A percentile compares a stretch with the other conserved stretches of the same genome.
Evolutionary conservation across 1,284 basidiomycete species (phyloP).

Genomic region (Ustanciosporium gigantosporum): DNA sequence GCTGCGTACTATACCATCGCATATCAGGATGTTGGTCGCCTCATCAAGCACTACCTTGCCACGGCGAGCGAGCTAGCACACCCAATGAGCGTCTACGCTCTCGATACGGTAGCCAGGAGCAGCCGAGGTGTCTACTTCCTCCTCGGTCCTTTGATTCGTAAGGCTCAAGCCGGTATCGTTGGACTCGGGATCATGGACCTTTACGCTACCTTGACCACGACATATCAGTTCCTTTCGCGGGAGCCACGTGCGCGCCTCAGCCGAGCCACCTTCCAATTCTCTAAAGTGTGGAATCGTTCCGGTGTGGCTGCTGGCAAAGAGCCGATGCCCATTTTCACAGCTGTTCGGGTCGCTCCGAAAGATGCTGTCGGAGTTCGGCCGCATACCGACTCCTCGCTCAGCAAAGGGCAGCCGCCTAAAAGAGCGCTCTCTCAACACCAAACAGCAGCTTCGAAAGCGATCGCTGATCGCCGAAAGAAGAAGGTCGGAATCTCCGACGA

Average conservation of each 20-base stretch:
- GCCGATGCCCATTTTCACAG: constrained; percentile 55
- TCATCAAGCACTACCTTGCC: constrained; percentile 44
- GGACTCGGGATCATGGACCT: constrained; percentile 58
- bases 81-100: constrained; percentile 52
- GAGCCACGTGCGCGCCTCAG: constrained; percentile 43
- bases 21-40: constrained; percentile 31
- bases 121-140: constrained; percentile 53
- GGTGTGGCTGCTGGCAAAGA: constrained; percentile 24
- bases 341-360: constrained; percentile 38
- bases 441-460: constrained; percentile 14
- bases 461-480: background rate
- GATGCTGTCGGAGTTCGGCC: constrained; percentile 29
- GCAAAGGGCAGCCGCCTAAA: constrained; percentile 33
- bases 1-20: constrained; percentile 51
- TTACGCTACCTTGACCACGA: constrained; percentile 52
- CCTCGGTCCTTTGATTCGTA: constrained; percentile 51
- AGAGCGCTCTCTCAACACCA: constrained; percentile 37
- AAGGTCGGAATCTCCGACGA: background rate
- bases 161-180: constrained; percentile 45
- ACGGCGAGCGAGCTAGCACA: constrained; percentile 52
- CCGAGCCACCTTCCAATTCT: constrained; percentile 53
- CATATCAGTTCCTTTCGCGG: constrained; percentile 48
- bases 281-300: constrained; percentile 45
- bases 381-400: constrained; percentile 30
- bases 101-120: constrained; percentile 51